Base-by-base conservation (phyloP, 2,329 filamentous ascomycete genomes). In the Shiraia sp. region DNA sequence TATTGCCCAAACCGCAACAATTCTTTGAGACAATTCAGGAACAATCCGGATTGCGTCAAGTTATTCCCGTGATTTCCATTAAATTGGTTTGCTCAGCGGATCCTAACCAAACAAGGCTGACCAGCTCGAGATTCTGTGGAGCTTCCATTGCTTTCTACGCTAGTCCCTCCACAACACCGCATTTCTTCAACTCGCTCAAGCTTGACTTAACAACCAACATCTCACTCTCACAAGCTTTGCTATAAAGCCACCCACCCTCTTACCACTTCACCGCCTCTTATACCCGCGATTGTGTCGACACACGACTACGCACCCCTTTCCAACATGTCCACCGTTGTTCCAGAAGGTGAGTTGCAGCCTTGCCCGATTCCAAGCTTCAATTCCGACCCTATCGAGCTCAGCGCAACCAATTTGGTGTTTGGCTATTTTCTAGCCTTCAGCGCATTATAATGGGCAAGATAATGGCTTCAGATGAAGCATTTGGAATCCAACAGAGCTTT, bases 81-180 rank as follows among this genome's bases (percentile, higher is more conserved):
- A 41, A 17, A 36, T 19, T n/a, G 17, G 19, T 40, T 36, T 40
- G 27, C 40, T 43, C 36, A 48, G 42, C 42, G 19, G 49, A 51
- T 53, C 48, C 30, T 19, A 42, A 43, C 47, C 45, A 50, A 45
- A 49, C 36, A 24, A 51, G 49, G 50, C 41, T 45, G 47, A 54
- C 55, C 47, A 53, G 49, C 47, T 56, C 38, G 44, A 47, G 51
- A 47, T 66, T 65, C 64, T 49, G 58, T 37, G 53, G 49, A 54
- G 60, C 57, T 68, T 69, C 66, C 59, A 69, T 68, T 65, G 42
- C 59, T 57, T 69, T 69, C 66, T 57, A 58, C 63, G 64, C 64
- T 68, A 68, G 62, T 61, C 58, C 49, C 52, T 61, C 59, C 53
- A 51, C 57, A 58, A 45, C 48, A 50, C 52, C 46, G 53, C 63